A percentile compares a stretch with the other conserved stretches of the same genome.
These are phyloP conservation scores for Populus hybrid DNA, from an alignment of 441 rosid species.

Conservation along the genomic window DNA sequence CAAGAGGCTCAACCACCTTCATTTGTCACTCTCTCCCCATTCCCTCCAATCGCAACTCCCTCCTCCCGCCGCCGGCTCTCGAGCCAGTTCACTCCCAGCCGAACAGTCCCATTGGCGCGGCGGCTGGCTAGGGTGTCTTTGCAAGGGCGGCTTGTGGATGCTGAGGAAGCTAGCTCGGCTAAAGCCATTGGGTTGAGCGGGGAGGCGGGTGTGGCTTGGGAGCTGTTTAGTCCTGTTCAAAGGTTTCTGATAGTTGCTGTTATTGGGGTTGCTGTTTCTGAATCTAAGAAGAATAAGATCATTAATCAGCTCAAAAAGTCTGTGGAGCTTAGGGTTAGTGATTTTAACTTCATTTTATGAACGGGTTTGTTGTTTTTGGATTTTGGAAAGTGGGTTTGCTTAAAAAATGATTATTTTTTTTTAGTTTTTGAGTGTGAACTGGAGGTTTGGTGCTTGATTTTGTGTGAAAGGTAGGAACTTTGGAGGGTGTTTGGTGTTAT, in stretches of 20 bases:
- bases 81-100: constrained; percentile 38
- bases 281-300: constrained; percentile 63
- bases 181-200: constrained; percentile 39
- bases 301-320: constrained; percentile 63
- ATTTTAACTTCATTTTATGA: not conserved
- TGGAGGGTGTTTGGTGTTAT: not conserved
- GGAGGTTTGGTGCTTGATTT: not conserved
- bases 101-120: constrained; percentile 37
- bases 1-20: constrained; percentile 20
- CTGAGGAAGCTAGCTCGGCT: constrained; percentile 66
- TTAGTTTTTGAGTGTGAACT: not conserved
- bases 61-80: constrained; percentile 59
- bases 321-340: constrained; percentile 70
- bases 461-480: not conserved
- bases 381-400: not conserved
- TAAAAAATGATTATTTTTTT: not conserved
- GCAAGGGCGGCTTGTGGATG: constrained; percentile 59
- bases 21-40: constrained; percentile 46
- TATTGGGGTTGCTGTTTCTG: constrained; percentile 61
- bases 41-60: constrained; percentile 40
- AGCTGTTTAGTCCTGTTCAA: constrained; percentile 72
- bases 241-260: constrained; percentile 77
- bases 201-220: constrained; percentile 66
- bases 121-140: constrained; percentile 61
- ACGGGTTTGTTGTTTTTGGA: not conserved